phyloP scores from a whole-genome alignment of 768 basidiomycete genomes.

The Fomitopsis serialis region DNA sequence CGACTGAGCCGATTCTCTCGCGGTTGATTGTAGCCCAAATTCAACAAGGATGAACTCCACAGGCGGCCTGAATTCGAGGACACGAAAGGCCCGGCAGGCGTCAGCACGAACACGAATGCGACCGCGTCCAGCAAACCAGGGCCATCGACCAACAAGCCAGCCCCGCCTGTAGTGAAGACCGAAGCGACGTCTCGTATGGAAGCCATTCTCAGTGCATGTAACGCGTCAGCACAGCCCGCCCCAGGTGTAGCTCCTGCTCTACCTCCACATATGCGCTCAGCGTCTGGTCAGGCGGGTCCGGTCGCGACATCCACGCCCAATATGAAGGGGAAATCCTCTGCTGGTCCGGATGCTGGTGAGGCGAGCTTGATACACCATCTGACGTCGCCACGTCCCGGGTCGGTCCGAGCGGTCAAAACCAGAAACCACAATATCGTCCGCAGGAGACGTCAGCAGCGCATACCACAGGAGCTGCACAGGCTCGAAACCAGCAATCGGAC shows the following conservation, averaged over 20 bases:
- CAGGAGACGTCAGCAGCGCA: neutral
- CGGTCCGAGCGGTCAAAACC: slow-evolving; percentile 8
- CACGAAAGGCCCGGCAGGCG: slow-evolving; percentile 3
- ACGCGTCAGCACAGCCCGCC: slow-evolving; percentile 16
- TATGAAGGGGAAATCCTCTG: slow-evolving; percentile 7
- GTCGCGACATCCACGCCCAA: slow-evolving; percentile 10
- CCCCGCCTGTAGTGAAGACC: slow-evolving; percentile 7
- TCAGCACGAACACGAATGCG: neutral
- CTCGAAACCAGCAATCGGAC: neutral
- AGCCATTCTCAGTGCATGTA: slow-evolving; percentile 3
- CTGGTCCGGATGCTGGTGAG: slow-evolving; percentile 20
- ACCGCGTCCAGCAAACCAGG: neutral
- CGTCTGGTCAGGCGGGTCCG: slow-evolving; percentile 5
- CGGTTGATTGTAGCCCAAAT: slow-evolving; percentile 43
- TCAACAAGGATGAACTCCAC: slow-evolving; percentile 62
- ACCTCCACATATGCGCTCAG: slow-evolving; percentile 35
- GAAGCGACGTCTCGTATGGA: slow-evolving; percentile 9
- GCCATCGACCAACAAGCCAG: neutral
- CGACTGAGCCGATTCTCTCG: neutral
- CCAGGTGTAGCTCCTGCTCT: slow-evolving; percentile 25
- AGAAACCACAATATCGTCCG: slow-evolving; percentile 3
- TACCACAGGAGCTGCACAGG: neutral
- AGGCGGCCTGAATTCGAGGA: slow-evolving; percentile 67
- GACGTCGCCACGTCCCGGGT: slow-evolving; percentile 6
- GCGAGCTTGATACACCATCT: slow-evolving; percentile 27